A percentile compares a stretch with the other conserved stretches of the same genome.
Conservation (phyloP, 495 filamentous ascomycete species). For the Annulohypoxylon stygium region DNA sequence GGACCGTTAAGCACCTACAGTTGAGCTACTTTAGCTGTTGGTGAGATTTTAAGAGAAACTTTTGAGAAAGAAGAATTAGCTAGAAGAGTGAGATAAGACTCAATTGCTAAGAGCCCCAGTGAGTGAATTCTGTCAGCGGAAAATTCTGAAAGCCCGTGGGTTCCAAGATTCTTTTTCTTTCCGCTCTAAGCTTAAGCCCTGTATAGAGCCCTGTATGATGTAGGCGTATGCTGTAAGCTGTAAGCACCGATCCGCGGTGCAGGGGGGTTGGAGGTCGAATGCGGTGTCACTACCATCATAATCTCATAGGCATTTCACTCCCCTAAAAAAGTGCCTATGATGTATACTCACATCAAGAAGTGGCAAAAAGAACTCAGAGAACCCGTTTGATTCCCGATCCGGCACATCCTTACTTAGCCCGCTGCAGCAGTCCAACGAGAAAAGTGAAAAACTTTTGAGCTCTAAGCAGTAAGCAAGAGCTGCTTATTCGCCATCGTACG, state of each 20-base stretch:
- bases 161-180: neutral
- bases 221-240: neutral
- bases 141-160: neutral
- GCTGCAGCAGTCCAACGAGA: conserved; percentile 23
- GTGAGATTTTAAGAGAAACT: neutral
- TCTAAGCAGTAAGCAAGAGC: neutral
- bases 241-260: conserved; percentile 11
- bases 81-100: neutral
- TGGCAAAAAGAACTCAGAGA: neutral
- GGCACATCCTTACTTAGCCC: conserved; percentile 7
- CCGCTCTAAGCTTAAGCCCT: neutral
- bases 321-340: neutral
- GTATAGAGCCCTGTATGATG: neutral
- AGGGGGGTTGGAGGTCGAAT: conserved; percentile 12
- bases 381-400: conserved; percentile 1
- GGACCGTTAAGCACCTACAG: neutral
- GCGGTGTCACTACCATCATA: neutral
- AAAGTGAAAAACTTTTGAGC: neutral
- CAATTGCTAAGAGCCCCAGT: neutral
- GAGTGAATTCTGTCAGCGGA: neutral
- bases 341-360: neutral
- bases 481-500: conserved; percentile 26
- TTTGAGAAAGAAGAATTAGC: neutral
- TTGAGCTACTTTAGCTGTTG: neutral
- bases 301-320: neutral